Base-by-base conservation (phyloP, 1,139 yeast species). In the Candida buenavistaensis region DNA sequence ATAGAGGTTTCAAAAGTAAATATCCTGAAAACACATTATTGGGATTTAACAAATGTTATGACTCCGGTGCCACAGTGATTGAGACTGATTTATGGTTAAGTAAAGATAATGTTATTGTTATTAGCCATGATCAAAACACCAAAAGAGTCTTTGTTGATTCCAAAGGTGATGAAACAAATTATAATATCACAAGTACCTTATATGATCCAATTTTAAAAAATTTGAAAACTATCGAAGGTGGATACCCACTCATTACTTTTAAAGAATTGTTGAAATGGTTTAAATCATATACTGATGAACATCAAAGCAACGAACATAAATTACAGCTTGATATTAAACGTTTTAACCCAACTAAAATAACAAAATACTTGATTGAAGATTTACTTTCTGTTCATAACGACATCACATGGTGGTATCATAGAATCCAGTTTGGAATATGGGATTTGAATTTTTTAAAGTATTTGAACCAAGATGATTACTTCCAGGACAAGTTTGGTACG, bases 41-140 rank as follows among this genome's bases (percentile, higher is more conserved):
- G 2, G 89, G 95, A 2, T 86, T 87, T 57, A 64, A 76, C 13
- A 80, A 80, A 36, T 94, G 96, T 14, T 73, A 72, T 32, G 77
- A 72, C 12, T 71, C 78, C 13, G 92, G 92, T 0, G 89, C 86
- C 17, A 73, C 76, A 14, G 73, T 79, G 8, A 72, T 92, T 26
- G 97, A 90, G 56, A 82, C 95, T 6, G 96, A 92, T 56, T 67
- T 90, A 30, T 96, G 90, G 68, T 66, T 88, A 37, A 70, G 94
- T 2, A 59, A 62, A 5, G 98, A 92, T 57, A 78, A 82, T 9
- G 75, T 75, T 4, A 70, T 88, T 17, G 85, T 90, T 5, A 75
- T 92, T 20, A 78, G 85, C 32, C 98, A 92, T 57, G 92, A 84
- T 51, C 63, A 69, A 7, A 68, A 60, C 44, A 77, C 90, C 9